Base-by-base conservation (phyloP, 2,329 filamentous ascomycete species). In the Tolypocladium album region DNA sequence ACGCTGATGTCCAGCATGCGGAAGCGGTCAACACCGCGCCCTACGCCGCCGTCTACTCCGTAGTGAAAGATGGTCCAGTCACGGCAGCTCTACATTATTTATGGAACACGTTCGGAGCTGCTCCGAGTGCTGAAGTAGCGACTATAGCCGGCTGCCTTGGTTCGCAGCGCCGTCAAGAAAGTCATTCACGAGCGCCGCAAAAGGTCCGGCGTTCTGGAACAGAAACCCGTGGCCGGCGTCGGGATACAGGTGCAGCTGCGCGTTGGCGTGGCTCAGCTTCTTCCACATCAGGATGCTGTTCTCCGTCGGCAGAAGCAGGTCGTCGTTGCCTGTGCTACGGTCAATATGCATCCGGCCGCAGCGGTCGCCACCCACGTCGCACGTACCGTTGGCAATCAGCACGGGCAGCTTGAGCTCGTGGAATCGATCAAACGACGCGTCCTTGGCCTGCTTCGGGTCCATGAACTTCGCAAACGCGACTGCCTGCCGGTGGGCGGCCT, bases 201-300 rank as follows among this genome's bases (percentile, higher is more conserved):
- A 71, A 7, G 70, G 64, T 7, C 62, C 60, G 11, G 71, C 71
- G 58, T 72, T 71, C 56, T 74, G 72, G 40, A 64, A 74, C 12
- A 73, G 65, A 53, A 74, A 74, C 0, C 71, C 73, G 58, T 74
- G 72, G 7, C 72, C 73, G 27, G 71, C 70, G 59, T 74, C 68
- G 1, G 73, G 71, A 53, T 68, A 75, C 6, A 75, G 34, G 57
- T 73, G 71, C 39, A 74, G 63, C 52, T 70, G 70, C 20, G 69
- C 70, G 20, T 67, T 63, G 4, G 64, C 62, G 34, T 68, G 65
- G 47, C 66, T 69, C 50, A 76, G 56, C 63, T 70, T 72, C 57
- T 69, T 68, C 70, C 74, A 75, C 67, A 76, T 67, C 20, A 74
- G 47, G 15, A 71, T 70, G 60, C 73, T 76, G 50, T 76, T 75